These are phyloP conservation scores for Neocatenulostroma microsporum DNA, from an alignment of 2,329 filamentous ascomycete species.

Conservation along the genomic window DNA sequence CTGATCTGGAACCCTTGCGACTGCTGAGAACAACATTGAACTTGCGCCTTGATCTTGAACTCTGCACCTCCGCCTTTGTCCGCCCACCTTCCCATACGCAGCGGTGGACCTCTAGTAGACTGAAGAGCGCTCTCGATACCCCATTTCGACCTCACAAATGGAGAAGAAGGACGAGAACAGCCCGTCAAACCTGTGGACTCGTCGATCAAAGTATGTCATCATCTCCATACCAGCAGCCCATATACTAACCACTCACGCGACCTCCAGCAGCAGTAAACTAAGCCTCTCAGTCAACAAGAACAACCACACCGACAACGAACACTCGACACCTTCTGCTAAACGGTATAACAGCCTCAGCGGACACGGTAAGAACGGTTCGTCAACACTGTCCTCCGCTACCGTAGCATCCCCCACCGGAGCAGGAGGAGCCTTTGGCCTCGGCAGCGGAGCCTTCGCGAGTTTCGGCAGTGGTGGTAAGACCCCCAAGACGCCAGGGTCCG, in stretches of 20 bases:
- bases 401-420: constrained; percentile 68
- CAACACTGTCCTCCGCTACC: constrained; percentile 54
- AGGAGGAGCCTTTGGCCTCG: constrained; percentile 85
- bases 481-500: constrained; percentile 66
- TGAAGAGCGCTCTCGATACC: no score
- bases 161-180: constrained; percentile 29
- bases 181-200: constrained; percentile 56
- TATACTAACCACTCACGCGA: constrained; percentile 22
- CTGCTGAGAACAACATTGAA: no score
- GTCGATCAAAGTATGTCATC: constrained; percentile 68
- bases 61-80: no score
- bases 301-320: constrained; percentile 42
- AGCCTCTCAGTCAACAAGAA: constrained; percentile 70
- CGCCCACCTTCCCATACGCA: no score
- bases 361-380: constrained; percentile 61
- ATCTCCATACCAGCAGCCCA: constrained; percentile 3
- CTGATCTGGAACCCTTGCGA: no score
- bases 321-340: constrained; percentile 59
- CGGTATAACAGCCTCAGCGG: constrained; percentile 59
- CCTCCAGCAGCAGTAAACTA: constrained; percentile 78
- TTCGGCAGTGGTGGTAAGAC: constrained; percentile 73
- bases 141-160: no score
- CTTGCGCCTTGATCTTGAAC: no score
- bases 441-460: constrained; percentile 93
- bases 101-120: no score